phyloP scores from a whole-genome alignment of 2,329 filamentous ascomycete species.

The Aspergillus novofumigatus region DNA sequence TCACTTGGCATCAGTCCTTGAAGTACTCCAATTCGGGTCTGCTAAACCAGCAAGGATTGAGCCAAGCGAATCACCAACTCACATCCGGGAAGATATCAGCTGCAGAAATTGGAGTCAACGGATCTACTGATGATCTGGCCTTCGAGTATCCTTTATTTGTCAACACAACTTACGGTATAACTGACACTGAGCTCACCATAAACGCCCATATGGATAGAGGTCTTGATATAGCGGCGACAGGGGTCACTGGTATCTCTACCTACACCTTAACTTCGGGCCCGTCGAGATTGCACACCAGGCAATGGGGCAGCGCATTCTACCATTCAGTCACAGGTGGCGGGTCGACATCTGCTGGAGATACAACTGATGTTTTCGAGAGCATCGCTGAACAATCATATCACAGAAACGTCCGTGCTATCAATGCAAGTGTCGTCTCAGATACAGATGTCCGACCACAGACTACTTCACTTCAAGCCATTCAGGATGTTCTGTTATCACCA shows the following conservation, averaged over 20 bases:
- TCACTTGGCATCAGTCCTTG: conserved; percentile 58
- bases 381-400: conserved; percentile 18
- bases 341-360: conserved; percentile 28
- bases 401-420: conserved; percentile 21
- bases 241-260: conserved; percentile 51
- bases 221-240: conserved; percentile 41
- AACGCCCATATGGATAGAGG: conserved; percentile 47
- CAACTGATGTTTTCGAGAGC: conserved; percentile 24
- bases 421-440: conserved; percentile 23
- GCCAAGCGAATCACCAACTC: conserved; percentile 51
- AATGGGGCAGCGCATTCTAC: conserved; percentile 28
- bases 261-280: conserved; percentile 49
- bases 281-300: conserved; percentile 21
- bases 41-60: conserved; percentile 51
- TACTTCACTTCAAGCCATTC: neutral
- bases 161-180: conserved; percentile 48
- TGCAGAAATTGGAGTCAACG: conserved; percentile 27
- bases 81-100: conserved; percentile 44
- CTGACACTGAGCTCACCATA: conserved; percentile 47
- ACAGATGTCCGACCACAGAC: neutral
- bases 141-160: conserved; percentile 61
- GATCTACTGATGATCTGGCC: conserved; percentile 32
- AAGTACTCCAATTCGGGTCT: conserved; percentile 53
- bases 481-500: neutral
- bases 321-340: conserved; percentile 13